Conservation (phyloP, 345 rosid species). For the Dimocarpus longan region DNA sequence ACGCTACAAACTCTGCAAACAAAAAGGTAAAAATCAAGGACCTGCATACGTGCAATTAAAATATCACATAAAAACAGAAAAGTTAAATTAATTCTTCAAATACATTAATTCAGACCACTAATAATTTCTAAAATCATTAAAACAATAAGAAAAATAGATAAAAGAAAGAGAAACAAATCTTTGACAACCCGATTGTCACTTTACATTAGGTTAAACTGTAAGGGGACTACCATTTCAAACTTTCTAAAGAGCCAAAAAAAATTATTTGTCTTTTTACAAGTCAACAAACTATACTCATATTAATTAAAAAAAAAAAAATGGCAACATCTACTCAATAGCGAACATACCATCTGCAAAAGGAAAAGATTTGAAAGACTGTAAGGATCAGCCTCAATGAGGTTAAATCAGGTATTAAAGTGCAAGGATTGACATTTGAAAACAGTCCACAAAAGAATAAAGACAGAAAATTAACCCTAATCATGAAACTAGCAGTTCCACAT, state of each 20-base stretch:
- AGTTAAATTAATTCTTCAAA: background rate
- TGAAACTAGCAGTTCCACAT: background rate
- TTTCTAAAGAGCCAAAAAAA: background rate
- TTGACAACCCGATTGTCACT: background rate
- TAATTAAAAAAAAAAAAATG: background rate
- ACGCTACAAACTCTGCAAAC: constrained; percentile 17
- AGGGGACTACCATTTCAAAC: background rate
- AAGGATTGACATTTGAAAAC: background rate
- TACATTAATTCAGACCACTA: background rate
- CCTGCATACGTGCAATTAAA: background rate
- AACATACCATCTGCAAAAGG: background rate
- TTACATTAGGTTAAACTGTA: background rate
- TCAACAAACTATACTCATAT: background rate
- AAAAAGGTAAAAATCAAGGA: constrained; percentile 6
- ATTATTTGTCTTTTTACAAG: background rate
- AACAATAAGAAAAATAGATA: background rate
- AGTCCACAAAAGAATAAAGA: background rate
- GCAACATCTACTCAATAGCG: background rate
- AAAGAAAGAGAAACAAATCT: background rate
- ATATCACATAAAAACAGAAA: background rate
- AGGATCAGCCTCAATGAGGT: background rate
- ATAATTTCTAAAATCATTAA: background rate
- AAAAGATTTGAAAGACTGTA: background rate
- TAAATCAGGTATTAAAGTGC: background rate
- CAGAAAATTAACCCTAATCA: background rate